Evolutionary conservation across 108 stramenopile genomes (phyloP), one percentile per base, ranked within the genome.

Genomic region (Ochromonas danica): DNA sequence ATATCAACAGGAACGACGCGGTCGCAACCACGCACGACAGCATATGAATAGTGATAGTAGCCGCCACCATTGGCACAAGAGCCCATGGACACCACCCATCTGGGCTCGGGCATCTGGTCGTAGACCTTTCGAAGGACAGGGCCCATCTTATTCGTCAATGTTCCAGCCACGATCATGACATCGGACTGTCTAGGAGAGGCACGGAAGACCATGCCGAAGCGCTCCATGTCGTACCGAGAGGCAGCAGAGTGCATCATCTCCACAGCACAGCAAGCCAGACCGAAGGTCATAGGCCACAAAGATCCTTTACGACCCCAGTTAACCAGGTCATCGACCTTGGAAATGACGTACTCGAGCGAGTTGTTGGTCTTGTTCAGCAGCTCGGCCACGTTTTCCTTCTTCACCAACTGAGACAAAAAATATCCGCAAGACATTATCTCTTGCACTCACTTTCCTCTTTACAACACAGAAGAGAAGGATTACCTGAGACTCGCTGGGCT

Each of bases 91-190:
- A 99, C 89, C 27, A 99, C 98, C 98, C 98, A 99, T 57, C 98
- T 89, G 22, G 98, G 98, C 83, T 99, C 98, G 17, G 98, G 96
- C 98, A 99, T 95, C 87, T 99, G 98, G 85, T 99, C 98, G 87
- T 99, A 99, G 0, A 99, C 95, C 87, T 97, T 97, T 41, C 98
- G 89, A 39, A 99, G 89, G 28, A 96, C 98, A 0, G 98, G 98
- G 0, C 96, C 98, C 98, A 99, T 99, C 84, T 99, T 99, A 89
- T 99, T 99, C 77, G 96, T 97, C 61, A 99, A 88, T 1, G 98
- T 99, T 2, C 98, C 98, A 3, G 98, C 98, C 35, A 99, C 98
- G 85, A 99, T 97, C 98, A 99, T 99, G 22, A 99, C 96, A 84
- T 97, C 98, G 40, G 92, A 93, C 51, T 86, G 84, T 39, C 84